Percentiles rank a stretch among this genome's conserved stretches.
Evolutionary conservation across 2,329 filamentous ascomycete species (phyloP).

Genomic region (Zymoseptoria ardabiliae): DNA sequence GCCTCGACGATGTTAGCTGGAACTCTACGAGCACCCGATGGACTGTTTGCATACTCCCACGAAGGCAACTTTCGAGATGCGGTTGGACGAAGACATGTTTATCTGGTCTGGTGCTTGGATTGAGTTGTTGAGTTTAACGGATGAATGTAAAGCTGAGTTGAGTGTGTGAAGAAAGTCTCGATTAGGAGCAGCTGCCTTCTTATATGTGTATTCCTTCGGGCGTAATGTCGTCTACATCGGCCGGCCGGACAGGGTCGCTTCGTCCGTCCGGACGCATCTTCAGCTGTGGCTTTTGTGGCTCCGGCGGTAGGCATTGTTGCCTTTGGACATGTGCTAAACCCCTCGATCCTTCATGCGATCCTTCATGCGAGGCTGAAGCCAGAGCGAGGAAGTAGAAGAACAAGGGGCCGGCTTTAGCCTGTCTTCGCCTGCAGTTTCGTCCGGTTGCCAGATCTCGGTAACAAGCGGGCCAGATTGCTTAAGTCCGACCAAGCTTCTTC

Average conservation of each 20-base stretch:
- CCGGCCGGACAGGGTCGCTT: not conserved
- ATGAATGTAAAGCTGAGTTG: not conserved
- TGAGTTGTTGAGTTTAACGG: not conserved
- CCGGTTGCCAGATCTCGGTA: not conserved
- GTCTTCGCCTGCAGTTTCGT: too few species aligned
- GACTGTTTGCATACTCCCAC: constrained; percentile 28
- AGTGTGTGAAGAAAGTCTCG: not conserved
- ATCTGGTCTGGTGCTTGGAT: not conserved
- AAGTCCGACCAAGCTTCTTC: not conserved
- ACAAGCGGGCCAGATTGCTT: not conserved
- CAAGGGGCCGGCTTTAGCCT: not conserved
- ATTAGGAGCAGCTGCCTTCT: not conserved
- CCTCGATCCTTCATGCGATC: not conserved
- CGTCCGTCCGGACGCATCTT: not conserved
- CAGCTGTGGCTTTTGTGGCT: not conserved
- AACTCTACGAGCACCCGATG: not conserved
- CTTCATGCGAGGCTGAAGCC: not conserved
- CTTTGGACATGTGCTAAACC: not conserved
- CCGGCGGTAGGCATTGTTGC: not conserved
- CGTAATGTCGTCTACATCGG: not conserved
- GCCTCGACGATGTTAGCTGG: constrained; percentile 13
- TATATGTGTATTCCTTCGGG: not conserved
- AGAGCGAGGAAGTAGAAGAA: too few species aligned
- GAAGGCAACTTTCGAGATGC: constrained; percentile 35
- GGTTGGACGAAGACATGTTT: constrained; percentile 7